Conservation (phyloP, 148 eudicot genomes). For the Chenopodium suecicum region DNA sequence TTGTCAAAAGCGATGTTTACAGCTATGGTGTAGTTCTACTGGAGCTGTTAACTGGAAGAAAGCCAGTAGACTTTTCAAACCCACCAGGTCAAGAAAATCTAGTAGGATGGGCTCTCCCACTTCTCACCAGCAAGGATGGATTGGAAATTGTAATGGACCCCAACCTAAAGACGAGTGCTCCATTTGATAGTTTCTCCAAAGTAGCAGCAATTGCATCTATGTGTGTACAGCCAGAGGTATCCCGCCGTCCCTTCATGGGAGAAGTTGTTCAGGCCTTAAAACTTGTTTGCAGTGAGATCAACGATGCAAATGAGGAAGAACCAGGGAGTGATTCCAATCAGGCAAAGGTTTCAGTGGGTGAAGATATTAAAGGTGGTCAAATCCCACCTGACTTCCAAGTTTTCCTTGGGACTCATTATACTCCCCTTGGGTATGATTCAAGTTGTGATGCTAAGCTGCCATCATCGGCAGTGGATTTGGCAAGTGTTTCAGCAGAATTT, state of each 20-base stretch:
- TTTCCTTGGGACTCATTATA: conserved; percentile 28
- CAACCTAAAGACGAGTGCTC: conserved; percentile 31
- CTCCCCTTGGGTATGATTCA: conserved; percentile 34
- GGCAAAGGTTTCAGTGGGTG: conserved; percentile 27
- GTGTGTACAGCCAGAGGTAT: conserved; percentile 93
- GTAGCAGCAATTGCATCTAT: conserved; percentile 92
- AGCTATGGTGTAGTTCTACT: conserved; percentile 99
- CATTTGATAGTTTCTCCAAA: conserved; percentile 56
- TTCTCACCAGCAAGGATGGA: conserved; percentile 58
- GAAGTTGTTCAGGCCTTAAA: conserved; percentile 94
- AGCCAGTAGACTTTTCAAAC: conserved; percentile 83
- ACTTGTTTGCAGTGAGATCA: conserved; percentile 77
- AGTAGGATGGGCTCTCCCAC: conserved; percentile 87
- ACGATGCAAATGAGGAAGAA: conserved; percentile 47
- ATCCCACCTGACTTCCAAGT: conserved; percentile 42
- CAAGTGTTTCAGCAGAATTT: conserved; percentile 35
- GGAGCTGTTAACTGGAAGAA: conserved; percentile 92
- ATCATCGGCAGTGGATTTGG: conserved; percentile 53
- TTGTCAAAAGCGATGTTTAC: conserved; percentile 90
- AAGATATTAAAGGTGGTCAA: conserved; percentile 31
- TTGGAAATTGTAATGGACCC: conserved; percentile 60
- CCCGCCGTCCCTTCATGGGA: conserved; percentile 96
- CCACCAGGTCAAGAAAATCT: conserved; percentile 92
- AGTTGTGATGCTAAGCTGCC: conserved; percentile 34
- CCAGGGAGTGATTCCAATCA: conserved; percentile 37